Evolutionary conservation across 371 early-diverging fungal species (phyloP).

Genomic region (Catenaria anguillulae): DNA sequence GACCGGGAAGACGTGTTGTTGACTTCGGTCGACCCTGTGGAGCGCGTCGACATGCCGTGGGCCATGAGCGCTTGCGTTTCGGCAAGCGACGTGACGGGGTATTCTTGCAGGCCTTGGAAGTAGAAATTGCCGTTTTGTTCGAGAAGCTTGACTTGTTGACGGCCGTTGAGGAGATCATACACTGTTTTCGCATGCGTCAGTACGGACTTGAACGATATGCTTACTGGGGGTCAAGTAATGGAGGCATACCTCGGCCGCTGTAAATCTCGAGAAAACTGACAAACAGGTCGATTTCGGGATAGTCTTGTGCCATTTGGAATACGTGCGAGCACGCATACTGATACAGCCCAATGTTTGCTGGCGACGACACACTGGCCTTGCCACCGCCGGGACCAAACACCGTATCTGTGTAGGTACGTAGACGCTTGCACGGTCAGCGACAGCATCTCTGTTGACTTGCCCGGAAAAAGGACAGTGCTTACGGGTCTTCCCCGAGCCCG

Average conservation of each 20-base stretch:
- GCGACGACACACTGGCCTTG: neutral
- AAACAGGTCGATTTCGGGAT: neutral
- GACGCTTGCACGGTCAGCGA: too few relatives aligned
- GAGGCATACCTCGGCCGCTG: slow-evolving; percentile 13
- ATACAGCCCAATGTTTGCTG: slow-evolving; percentile 15
- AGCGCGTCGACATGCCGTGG: slow-evolving; percentile 17
- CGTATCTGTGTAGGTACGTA: slow-evolving; percentile 12
- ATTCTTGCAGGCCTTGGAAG: slow-evolving; percentile 20
- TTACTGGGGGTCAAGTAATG: too few relatives aligned
- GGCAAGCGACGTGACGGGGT: slow-evolving; percentile 9
- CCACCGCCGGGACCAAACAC: slow-evolving; percentile 16
- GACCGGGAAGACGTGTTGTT: slow-evolving; percentile 29
- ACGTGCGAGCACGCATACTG: slow-evolving; percentile 15
- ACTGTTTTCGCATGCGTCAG: slow-evolving; percentile 6
- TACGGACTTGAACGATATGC: too few relatives aligned
- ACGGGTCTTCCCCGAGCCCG: slow-evolving; percentile 26
- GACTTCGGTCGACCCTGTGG: slow-evolving; percentile 26
- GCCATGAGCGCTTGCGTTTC: slow-evolving; percentile 16
- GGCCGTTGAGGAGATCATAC: slow-evolving; percentile 21
- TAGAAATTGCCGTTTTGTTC: slow-evolving; percentile 22
- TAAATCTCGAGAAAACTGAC: slow-evolving; percentile 31
- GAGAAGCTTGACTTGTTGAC: slow-evolving; percentile 14
- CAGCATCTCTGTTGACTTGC: neutral
- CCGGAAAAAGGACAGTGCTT: neutral
- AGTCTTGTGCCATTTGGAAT: slow-evolving; percentile 5